phyloP scores from a whole-genome alignment of 805 yeast genomes.

The Saccharomycopsis fodiens region DNA sequence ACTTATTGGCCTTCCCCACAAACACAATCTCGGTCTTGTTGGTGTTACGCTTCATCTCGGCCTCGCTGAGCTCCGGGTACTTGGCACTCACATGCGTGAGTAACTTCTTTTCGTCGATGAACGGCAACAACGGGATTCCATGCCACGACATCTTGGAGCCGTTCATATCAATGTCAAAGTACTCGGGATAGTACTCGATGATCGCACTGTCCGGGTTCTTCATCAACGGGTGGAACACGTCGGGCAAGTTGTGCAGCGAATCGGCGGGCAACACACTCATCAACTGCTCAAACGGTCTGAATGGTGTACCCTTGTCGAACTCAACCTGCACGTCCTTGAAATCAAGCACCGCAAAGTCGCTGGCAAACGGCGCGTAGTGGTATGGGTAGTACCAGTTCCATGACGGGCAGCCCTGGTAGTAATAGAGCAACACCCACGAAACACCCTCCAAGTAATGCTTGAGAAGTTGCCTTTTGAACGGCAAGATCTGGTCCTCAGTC shows the following conservation, averaged over 20 bases:
- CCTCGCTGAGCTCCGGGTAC: constrained; percentile 55
- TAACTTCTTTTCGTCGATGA: constrained; percentile 77
- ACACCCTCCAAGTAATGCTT: constrained; percentile 84
- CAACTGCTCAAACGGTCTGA: constrained; percentile 84
- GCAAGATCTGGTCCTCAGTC: constrained; percentile 41
- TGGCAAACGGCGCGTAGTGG: constrained; percentile 97
- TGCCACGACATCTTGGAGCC: constrained; percentile 95
- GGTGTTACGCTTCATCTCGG: constrained; percentile 64
- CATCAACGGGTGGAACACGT: constrained; percentile 76
- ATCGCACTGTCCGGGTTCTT: constrained; percentile 70
- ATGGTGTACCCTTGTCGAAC: constrained; percentile 69
- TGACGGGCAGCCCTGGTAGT: constrained; percentile 96
- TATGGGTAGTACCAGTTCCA: constrained; percentile 98
- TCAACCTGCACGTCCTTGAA: constrained; percentile 40
- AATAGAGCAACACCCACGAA: constrained; percentile 91
- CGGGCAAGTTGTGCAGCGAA: constrained; percentile 79
- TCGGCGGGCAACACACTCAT: constrained; percentile 96
- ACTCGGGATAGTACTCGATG: constrained; percentile 84
- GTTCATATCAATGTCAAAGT: constrained; percentile 88
- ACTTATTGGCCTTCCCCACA: constrained; percentile 54
- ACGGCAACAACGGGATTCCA: constrained; percentile 84
- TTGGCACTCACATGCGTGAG: constrained; percentile 57
- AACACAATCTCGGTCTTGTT: constrained; percentile 63
- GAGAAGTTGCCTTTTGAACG: constrained; percentile 52
- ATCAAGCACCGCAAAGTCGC: constrained; percentile 59